Percentiles rank a stretch among this genome's conserved stretches.
Evolutionary conservation across 163 green algal species (phyloP).

Genomic region (Chloroidium sp.): DNA sequence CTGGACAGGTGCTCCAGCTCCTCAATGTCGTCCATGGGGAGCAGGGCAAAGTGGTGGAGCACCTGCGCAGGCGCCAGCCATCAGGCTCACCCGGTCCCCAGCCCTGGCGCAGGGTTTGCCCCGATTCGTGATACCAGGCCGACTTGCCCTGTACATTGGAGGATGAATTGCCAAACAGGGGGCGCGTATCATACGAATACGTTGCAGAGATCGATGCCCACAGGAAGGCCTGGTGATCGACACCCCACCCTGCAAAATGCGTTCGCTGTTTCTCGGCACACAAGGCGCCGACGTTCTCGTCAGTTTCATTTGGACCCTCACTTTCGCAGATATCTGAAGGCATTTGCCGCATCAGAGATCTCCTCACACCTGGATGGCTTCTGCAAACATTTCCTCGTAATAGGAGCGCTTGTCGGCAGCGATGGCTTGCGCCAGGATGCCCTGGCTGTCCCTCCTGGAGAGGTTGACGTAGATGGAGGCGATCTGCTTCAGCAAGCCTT

Average conservation of each 20-base stretch:
- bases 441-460: conserved; percentile 25
- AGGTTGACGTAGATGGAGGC: conserved; percentile 68
- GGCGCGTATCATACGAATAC: too few relatives aligned
- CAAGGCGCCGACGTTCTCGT: too few relatives aligned
- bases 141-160: neutral
- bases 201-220: too few relatives aligned
- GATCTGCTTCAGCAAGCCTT: conserved; percentile 75
- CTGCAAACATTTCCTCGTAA: conserved; percentile 55
- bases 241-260: too few relatives aligned
- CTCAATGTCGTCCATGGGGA: conserved; percentile 30
- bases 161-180: too few relatives aligned
- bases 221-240: too few relatives aligned
- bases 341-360: too few relatives aligned
- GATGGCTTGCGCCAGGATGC: conserved; percentile 46
- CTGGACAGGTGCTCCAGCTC: conserved; percentile 34
- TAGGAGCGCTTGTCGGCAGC: conserved; percentile 59
- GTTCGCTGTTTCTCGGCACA: too few relatives aligned
- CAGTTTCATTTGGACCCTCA: too few relatives aligned
- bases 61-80: conserved; percentile 17
- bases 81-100: neutral
- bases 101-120: too few relatives aligned
- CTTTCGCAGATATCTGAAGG: too few relatives aligned
- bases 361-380: conserved; percentile 18
- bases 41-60: conserved; percentile 44
- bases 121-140: neutral